Evolutionary conservation across 2,329 filamentous ascomycete genomes (phyloP).

Genomic region (Fusarium mexicanum): DNA sequence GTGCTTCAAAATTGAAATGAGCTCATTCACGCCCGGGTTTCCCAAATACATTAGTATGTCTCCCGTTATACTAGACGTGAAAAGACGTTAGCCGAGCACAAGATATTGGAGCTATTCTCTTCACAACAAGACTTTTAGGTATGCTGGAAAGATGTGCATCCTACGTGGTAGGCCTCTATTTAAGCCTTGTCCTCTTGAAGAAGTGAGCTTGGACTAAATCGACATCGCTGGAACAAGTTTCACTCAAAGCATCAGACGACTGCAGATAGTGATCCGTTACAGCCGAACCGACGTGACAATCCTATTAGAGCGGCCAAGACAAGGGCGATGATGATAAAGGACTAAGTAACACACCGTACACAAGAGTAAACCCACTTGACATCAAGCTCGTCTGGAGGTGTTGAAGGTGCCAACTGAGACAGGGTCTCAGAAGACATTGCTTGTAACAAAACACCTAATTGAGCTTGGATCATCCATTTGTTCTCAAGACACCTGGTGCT

Average conservation of each 20-base stretch:
- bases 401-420: background rate
- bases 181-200: background rate
- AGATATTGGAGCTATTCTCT: background rate
- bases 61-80: background rate
- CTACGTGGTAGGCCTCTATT: background rate
- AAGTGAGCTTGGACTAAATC: background rate
- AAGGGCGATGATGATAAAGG: background rate
- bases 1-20: background rate
- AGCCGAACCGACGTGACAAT: background rate
- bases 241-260: background rate
- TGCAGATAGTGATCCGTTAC: background rate
- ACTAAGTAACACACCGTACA: background rate
- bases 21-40: background rate
- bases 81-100: background rate
- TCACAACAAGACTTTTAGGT: background rate
- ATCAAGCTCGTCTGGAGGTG: background rate
- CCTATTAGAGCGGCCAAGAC: background rate
- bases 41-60: background rate
- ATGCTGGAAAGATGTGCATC: background rate
- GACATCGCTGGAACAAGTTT: background rate
- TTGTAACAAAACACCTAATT: background rate
- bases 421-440: background rate
- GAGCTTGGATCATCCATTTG: background rate
- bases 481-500: background rate
- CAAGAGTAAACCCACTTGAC: background rate